Percentiles rank a stretch among this genome's conserved stretches.
Conservation (phyloP, 495 filamentous ascomycete species). For the Penicillium bovifimosum region DNA sequence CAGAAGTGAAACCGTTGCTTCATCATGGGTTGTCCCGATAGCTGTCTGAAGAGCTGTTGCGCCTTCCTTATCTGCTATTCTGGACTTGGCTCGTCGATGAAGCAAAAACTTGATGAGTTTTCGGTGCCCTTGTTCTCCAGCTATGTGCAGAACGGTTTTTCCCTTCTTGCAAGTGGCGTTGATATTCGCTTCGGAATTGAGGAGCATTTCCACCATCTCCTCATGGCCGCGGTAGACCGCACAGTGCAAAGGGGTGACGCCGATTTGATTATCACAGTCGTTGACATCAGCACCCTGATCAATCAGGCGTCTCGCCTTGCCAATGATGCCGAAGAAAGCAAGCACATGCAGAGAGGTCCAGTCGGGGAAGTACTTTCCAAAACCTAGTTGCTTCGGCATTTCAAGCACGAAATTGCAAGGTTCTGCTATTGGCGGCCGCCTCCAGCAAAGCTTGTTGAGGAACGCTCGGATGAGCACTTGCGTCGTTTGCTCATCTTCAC, state of each 20-base stretch:
- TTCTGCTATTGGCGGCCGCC: slow-evolving; percentile 15
- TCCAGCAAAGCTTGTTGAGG: slow-evolving; percentile 35
- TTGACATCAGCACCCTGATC: slow-evolving; percentile 27
- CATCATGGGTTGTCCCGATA: slow-evolving; percentile 26
- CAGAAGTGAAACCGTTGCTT: slow-evolving; percentile 27
- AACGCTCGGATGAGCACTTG: slow-evolving; percentile 31
- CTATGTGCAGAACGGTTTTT: slow-evolving; percentile 28
- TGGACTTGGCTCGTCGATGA: slow-evolving; percentile 13
- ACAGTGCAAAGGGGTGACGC: slow-evolving; percentile 30
- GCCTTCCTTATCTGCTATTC: slow-evolving; percentile 15
- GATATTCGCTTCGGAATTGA: slow-evolving; percentile 23
- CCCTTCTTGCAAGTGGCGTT: slow-evolving; percentile 21
- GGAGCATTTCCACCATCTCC: slow-evolving; percentile 34
- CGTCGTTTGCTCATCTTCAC: slow-evolving; percentile 28
- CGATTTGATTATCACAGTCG: slow-evolving; percentile 17
- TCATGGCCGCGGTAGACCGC: slow-evolving; percentile 34
- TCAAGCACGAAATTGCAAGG: background rate
- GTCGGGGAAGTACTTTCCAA: slow-evolving; percentile 25
- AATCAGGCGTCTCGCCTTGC: slow-evolving; percentile 24
- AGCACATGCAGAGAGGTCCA: slow-evolving; percentile 31
- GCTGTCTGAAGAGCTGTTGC: slow-evolving; percentile 23
- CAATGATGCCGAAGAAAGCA: slow-evolving; percentile 24
- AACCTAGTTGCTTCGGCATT: slow-evolving; percentile 18
- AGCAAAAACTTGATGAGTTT: slow-evolving; percentile 27
- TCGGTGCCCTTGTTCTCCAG: slow-evolving; percentile 22